Evolutionary conservation across 2,329 filamentous ascomycete species (phyloP), one percentile per base, ranked within the genome.

Genomic region (Venturia carpophila): DNA sequence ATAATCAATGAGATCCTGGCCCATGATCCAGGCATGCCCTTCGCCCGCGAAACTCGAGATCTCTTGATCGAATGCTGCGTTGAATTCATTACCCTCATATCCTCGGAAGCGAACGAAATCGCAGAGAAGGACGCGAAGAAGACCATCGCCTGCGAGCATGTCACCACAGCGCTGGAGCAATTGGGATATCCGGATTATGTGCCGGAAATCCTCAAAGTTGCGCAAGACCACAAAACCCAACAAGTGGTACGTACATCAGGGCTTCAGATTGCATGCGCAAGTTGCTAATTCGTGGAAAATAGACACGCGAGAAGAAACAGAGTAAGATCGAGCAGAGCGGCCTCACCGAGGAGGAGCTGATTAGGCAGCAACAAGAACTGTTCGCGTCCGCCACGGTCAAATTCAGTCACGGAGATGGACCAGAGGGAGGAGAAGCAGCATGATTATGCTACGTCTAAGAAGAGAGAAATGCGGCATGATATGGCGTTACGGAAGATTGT

Each of bases 111-210:
- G 68, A 99, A 99, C 77, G 94, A 99, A 72, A 99, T 99, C 69
- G 95, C 92, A 15, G 94, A 99, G 76, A 96, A 96, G 77, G 94
- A 99, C 73, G 91, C 92, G 62, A 99, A 99, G 81, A 99, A 99
- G 83, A 99, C 94, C 4, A 99, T 99, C 71, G 93, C 93, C 15
- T 96, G 91, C 76, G 94, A 99, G 72, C 94, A 99, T 79, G 95
- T 99, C 71, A 95, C 93, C 73, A 93, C 93, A 73, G 94, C 94
- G 0, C 83, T 99, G 52, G 90, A 93, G 71, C 90, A 96, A 71
- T 84, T 99, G 24, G 94, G 93, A 1, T 99, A 97, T 75, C 84
- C 87, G 11, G 92, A 96, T 71, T 99, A 97, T 73, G 90, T 99
- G 7, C 86, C 88, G 19, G 90, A 92, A 67, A 91, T 99, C 15